These are phyloP conservation scores for Entophlyctis luteolus DNA, from an alignment of 192 early-diverging fungal genomes.

Conservation along the genomic window DNA sequence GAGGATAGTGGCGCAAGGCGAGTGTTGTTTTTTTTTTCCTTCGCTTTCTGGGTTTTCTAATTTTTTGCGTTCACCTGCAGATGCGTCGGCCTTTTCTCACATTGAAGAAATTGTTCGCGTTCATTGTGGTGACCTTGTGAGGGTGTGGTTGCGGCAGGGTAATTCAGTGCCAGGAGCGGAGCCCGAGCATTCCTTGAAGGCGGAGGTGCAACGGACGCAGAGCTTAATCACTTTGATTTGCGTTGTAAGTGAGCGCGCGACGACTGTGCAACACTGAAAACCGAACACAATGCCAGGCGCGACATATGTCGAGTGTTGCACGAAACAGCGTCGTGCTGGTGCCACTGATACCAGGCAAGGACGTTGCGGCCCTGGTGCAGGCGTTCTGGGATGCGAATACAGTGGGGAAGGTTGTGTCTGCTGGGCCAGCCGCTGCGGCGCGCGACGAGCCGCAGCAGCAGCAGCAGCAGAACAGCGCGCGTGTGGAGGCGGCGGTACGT, in stretches of 20 bases:
- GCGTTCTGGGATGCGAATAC: background rate
- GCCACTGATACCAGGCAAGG: background rate
- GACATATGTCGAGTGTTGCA: background rate
- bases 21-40: background rate
- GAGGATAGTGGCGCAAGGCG: slow-evolving; percentile 3
- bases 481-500: background rate
- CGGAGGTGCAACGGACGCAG: background rate
- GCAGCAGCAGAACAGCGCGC: background rate
- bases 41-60: background rate
- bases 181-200: background rate
- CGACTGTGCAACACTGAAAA: background rate
- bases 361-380: background rate
- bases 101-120: background rate
- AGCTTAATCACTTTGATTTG: background rate
- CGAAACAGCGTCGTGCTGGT: background rate
- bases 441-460: background rate
- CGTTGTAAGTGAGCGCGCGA: background rate
- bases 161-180: background rate
- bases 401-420: background rate
- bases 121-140: background rate
- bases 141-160: background rate
- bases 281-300: background rate
- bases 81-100: background rate
- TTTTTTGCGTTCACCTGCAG: background rate
- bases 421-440: background rate